phyloP scores from a whole-genome alignment of 2,329 filamentous ascomycete species.

The Microdochium bolleyi region DNA sequence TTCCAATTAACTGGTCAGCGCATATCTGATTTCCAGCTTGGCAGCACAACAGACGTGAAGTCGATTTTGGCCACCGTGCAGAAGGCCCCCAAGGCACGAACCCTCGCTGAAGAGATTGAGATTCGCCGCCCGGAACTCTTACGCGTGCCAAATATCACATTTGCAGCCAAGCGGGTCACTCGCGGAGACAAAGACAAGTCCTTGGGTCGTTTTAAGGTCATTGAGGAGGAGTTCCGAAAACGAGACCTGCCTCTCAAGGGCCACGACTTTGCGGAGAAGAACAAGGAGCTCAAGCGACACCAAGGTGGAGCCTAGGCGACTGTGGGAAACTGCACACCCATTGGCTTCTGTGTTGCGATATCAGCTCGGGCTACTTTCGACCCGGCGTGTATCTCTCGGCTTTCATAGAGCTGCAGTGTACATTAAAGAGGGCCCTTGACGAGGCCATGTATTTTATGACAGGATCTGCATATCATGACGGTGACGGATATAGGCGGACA shows the following conservation, averaged over 20 bases:
- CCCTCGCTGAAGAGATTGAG: conserved; percentile 55
- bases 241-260: conserved; percentile 52
- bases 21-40: conserved; percentile 63
- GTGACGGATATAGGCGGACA: too few species aligned
- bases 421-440: too few species aligned
- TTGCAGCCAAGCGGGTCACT: conserved; percentile 58
- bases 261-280: conserved; percentile 26
- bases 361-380: background rate
- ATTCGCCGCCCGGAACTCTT: conserved; percentile 22
- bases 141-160: conserved; percentile 58
- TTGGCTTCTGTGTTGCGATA: background rate
- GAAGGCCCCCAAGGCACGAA: conserved; percentile 46
- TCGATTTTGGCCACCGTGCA: conserved; percentile 46
- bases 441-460: too few species aligned
- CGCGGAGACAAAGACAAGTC: conserved; percentile 64
- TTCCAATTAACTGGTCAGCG: conserved; percentile 73
- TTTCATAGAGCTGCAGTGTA: too few species aligned
- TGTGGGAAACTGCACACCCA: background rate
- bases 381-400: too few species aligned
- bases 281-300: conserved; percentile 34
- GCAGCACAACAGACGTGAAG: conserved; percentile 42
- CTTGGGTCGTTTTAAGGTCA: conserved; percentile 72
- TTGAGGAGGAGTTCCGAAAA: conserved; percentile 60
- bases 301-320: conserved; percentile 24
- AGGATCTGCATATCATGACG: too few species aligned